These are phyloP conservation scores for Candida sanyaensis DNA, from an alignment of 1,139 yeast species.

Conservation along the genomic window DNA sequence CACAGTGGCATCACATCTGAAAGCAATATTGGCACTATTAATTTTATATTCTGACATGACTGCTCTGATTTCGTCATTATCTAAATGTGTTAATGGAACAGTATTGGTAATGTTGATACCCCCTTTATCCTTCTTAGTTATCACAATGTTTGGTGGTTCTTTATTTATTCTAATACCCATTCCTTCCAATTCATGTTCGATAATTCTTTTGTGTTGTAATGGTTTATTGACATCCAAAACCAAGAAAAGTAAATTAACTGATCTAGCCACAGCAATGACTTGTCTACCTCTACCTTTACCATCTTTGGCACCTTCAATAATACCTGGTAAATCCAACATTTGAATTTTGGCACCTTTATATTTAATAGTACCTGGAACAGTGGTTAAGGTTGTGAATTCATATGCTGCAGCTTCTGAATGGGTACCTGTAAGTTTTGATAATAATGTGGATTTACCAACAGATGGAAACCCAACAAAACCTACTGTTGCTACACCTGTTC, in stretches of 20 bases:
- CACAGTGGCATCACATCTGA: conserved; percentile 96
- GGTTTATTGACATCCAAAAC: conserved; percentile 97
- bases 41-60: conserved; percentile 95
- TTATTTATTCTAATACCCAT: conserved; percentile 94
- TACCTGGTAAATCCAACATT: conserved; percentile 98
- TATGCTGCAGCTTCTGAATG: conserved; percentile 97
- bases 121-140: conserved; percentile 92
- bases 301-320: conserved; percentile 98
- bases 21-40: conserved; percentile 95
- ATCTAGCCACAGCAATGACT: conserved; percentile 97
- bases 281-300: conserved; percentile 99
- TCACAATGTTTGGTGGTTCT: conserved; percentile 86
- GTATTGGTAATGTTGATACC: conserved; percentile 94
- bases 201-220: conserved; percentile 86
- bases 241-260: conserved; percentile 88
- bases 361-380: conserved; percentile 95
- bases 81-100: conserved; percentile 87
- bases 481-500: conserved; percentile 96
- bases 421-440: conserved; percentile 89
- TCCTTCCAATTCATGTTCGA: conserved; percentile 94
- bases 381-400: conserved; percentile 95
- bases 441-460: conserved; percentile 91
- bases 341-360: conserved; percentile 97
- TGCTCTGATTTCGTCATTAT: conserved; percentile 90
- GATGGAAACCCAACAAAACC: conserved; percentile 99